A percentile compares a stretch with the other conserved stretches of the same genome.
Conservation (phyloP, 345 rosid genomes). For the Clausena lansium region DNA sequence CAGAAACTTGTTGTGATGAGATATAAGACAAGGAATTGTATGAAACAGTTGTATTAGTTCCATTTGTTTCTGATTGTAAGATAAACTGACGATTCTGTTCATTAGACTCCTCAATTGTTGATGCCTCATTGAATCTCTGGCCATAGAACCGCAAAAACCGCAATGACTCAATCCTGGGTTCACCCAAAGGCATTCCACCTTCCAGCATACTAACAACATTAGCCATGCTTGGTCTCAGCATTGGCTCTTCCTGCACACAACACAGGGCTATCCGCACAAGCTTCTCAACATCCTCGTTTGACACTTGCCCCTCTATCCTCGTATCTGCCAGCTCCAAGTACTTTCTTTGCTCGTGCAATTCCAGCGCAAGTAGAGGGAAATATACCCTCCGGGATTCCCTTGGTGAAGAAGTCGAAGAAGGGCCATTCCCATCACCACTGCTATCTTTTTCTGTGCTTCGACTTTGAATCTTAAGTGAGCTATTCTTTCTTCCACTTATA, state of each 20-base stretch:
- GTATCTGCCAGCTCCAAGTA: constrained; percentile 19
- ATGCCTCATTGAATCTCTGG: constrained; percentile 13
- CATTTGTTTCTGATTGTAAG: background rate
- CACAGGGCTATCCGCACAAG: constrained; percentile 17
- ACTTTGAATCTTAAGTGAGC: background rate
- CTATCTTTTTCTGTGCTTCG: background rate
- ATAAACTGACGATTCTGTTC: background rate
- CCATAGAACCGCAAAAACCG: constrained; percentile 20
- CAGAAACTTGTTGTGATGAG: constrained; percentile 16
- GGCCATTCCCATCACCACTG: background rate
- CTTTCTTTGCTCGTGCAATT: constrained; percentile 19
- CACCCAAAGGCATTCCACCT: constrained; percentile 13
- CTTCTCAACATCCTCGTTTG: constrained; percentile 11
- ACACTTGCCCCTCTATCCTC: background rate
- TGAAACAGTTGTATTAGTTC: background rate
- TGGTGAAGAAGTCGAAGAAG: background rate
- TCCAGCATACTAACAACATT: constrained; percentile 20
- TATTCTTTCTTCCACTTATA: constrained; percentile 71
- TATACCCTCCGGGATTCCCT: background rate
- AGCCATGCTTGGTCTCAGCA: constrained; percentile 13
- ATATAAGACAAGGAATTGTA: background rate
- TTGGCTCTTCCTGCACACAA: constrained; percentile 14
- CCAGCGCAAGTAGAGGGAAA: constrained; percentile 17
- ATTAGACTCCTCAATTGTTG: background rate
- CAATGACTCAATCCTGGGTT: constrained; percentile 14